These are phyloP conservation scores for Trichocladium uniseriatum DNA, from an alignment of 495 filamentous ascomycete genomes.

Conservation along the genomic window DNA sequence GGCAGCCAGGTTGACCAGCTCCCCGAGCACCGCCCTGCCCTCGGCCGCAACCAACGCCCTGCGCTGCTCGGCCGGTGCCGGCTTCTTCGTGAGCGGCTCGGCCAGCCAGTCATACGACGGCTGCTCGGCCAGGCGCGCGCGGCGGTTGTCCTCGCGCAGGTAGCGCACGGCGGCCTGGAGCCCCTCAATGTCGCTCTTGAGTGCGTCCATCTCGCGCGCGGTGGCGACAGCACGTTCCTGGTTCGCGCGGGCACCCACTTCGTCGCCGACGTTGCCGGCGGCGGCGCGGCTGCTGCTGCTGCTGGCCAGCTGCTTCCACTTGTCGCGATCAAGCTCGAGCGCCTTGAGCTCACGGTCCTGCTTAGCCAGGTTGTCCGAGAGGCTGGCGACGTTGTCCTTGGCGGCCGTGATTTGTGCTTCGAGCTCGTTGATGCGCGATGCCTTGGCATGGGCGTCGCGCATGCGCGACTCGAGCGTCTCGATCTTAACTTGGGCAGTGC, in stretches of 20 bases:
- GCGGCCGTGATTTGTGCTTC: constrained; percentile 51
- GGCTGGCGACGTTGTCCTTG: constrained; percentile 43
- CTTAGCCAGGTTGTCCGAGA: constrained; percentile 56
- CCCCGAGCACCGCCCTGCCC: constrained; percentile 58
- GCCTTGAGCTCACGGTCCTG: constrained; percentile 48
- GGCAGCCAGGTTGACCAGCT: constrained; percentile 59
- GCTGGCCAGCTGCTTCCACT: constrained; percentile 64
- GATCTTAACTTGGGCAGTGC: constrained; percentile 76
- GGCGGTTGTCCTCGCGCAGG: constrained; percentile 67
- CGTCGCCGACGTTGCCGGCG: constrained; percentile 34
- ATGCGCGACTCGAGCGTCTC: constrained; percentile 78
- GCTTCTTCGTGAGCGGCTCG: constrained; percentile 49
- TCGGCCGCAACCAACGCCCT: constrained; percentile 54
- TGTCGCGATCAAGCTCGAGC: constrained; percentile 57
- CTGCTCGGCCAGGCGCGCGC: constrained; percentile 53
- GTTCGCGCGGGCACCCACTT: constrained; percentile 42
- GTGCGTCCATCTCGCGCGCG: constrained; percentile 63
- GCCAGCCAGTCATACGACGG: constrained; percentile 55
- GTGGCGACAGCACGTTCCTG: constrained; percentile 55
- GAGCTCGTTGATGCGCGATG: constrained; percentile 52
- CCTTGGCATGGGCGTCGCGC: constrained; percentile 67
- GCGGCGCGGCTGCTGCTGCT: constrained; percentile 57
- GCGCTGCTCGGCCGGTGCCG: constrained; percentile 45
- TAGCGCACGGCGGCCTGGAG: constrained; percentile 71
- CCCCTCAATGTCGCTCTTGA: constrained; percentile 58